Base-by-base conservation (phyloP, 148 eudicot genomes). In the Cornus kousa region DNA sequence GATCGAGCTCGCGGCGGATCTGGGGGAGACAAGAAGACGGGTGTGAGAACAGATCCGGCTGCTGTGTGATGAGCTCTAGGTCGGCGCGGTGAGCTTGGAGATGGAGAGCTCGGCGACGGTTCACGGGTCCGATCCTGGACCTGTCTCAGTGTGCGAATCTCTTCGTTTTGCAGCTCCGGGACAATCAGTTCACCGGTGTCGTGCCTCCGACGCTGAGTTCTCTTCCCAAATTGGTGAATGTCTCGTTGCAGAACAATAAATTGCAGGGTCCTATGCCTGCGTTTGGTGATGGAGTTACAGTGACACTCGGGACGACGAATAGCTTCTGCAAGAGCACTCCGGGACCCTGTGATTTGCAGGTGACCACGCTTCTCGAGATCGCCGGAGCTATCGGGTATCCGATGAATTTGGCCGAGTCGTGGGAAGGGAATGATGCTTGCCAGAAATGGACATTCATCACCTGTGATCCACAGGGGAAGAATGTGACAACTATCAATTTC, bases 301-400 rank as follows among this genome's bases (percentile, higher is more conserved):
- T 59, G 5, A 74, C 68, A 6, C 24, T 90, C 16, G 93, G 87
- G 7, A 80, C 59, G 0, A 74, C 78, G 0, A 91, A 91, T 67
- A 78, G 78, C 19, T 93, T 88, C 79, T 93, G 98, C 57, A 31
- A 55, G 66, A 67, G 78, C n/a, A 69, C 20, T 4, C 84, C 89
- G 0, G 97, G 97, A 14, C 90, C 89, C 4, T 93, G 97, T 72
- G 88, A 89, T 77, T 79, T 86, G 0, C 97, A 90, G 78, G 97
- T 93, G 35, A 84, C 82, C 12, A 72, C 79, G 9, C 71, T 93
- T 72, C 83, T 93, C 17, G 82, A 81, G 9, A 83, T 85, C 37
- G 92, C 90, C 0, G 85, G 76, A 5, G 91, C 77, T 1, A 50
- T 91, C 22, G 88, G 89, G 22, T 93, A 83, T 74, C 96, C 98